Percentiles rank a stretch among this genome's conserved stretches.
Conservation (phyloP, 495 filamentous ascomycete species). For the Tirmania nivea region DNA sequence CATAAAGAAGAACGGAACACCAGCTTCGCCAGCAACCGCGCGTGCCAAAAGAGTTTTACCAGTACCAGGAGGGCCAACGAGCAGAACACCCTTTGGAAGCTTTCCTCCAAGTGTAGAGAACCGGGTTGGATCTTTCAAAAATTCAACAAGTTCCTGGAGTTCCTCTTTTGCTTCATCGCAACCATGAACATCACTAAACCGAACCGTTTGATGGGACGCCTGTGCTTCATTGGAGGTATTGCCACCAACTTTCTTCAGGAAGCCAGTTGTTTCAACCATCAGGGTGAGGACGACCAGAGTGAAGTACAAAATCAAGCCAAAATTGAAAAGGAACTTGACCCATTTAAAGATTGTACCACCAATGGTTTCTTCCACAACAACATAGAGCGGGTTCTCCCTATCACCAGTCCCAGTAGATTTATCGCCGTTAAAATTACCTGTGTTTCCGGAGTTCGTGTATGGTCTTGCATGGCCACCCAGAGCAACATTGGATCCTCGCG, state of each 20-base stretch:
- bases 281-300: conserved; percentile 53
- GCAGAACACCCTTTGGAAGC: conserved; percentile 83
- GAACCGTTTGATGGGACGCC: conserved; percentile 68
- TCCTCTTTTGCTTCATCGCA: conserved; percentile 98
- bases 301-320: conserved; percentile 52
- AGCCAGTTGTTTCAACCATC: conserved; percentile 51
- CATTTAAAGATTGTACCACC: conserved; percentile 64
- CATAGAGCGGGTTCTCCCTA: conserved; percentile 66
- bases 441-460: conserved; percentile 5
- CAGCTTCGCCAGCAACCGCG: conserved; percentile 88
- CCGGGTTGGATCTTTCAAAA: conserved; percentile 72
- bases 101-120: conserved; percentile 88
- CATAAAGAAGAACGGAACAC: conserved; percentile 99
- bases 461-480: conserved; percentile 26
- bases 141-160: conserved; percentile 88
- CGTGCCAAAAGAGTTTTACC: conserved; percentile 95
- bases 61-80: conserved; percentile 89
- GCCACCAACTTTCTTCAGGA: conserved; percentile 55
- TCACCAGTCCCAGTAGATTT: conserved; percentile 32
- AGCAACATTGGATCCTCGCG: conserved; percentile 42
- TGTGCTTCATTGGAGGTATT: conserved; percentile 58
- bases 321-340: conserved; percentile 66
- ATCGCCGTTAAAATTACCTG: conserved; percentile 1
- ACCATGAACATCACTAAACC: conserved; percentile 87
- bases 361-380: conserved; percentile 83